Base-by-base conservation (phyloP, 208 protist genomes). In the Crithidia acanthocephali region DNA sequence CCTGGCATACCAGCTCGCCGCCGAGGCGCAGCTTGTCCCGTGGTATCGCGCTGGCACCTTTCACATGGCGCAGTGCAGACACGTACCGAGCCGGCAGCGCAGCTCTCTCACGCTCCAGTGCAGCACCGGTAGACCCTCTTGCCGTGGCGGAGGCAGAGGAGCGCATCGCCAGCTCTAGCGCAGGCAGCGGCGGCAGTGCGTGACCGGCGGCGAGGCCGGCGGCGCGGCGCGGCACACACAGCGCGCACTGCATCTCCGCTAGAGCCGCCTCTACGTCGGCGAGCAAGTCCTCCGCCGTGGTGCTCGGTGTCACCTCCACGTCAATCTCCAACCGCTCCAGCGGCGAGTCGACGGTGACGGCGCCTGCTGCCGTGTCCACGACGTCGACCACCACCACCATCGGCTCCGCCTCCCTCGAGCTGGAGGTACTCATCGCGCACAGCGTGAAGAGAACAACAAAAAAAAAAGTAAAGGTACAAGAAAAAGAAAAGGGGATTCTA, bases 381-480 rank as follows among this genome's bases (percentile, higher is more conserved):
- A 68, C 68, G 51, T 74, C 68, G 30, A 74, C 68, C 23, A 68
- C 61, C n/a, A 75, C 70, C 22, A 75, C 61, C 70, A 75, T 67
- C 40, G 59, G 18, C 30, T n/a, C 40, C 15, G 51, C 32, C 35
- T 27, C 59, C 2, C 35, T 25, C 20, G 42, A 55, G 56, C 33
- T 61, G 15, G 23, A 48, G 7, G 62, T 18, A 50, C 62, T 57
- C 62, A 68, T 68, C 16, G 3, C 2, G 48, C 48, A 53, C 44
- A 28, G 16, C 22, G 22, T 10, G 10, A 7, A 28, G 22, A 9
- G 23, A 45, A 11, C 2, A 13, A 48, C 27, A 23, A 27, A 44
- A 23, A 20, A 23, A 28, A 53, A 15, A 30, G 5, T 18, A 2
- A 28, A 53, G 5, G 45, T 28, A 23, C 44, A 48, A 13, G 16